Conservation (phyloP, 1,139 yeast species). For the Yamadazyma triangularis region DNA sequence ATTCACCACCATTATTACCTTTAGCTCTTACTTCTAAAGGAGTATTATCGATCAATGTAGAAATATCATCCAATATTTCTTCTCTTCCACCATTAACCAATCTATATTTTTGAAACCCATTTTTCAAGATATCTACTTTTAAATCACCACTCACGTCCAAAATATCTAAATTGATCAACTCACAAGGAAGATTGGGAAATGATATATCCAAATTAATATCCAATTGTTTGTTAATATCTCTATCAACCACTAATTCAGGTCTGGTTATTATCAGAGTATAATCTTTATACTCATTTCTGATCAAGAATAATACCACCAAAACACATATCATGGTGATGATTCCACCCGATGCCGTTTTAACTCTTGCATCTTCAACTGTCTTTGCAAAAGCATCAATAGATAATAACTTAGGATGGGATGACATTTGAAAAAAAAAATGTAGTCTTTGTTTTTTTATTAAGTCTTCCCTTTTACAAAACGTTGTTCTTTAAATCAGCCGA, state of each 20-base stretch:
- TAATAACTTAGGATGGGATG: conserved; percentile 47
- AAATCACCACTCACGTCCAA: conserved; percentile 86
- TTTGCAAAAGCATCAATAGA: conserved; percentile 88
- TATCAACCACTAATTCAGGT: conserved; percentile 86
- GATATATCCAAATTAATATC: conserved; percentile 77
- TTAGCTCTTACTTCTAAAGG: conserved; percentile 30
- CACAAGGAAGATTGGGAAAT: conserved; percentile 85
- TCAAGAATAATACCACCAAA: conserved; percentile 55
- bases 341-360: conserved; percentile 88
- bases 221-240: conserved; percentile 72
- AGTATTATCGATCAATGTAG: conserved; percentile 23
- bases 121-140: conserved; percentile 64
- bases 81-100: conserved; percentile 15
- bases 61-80: conserved; percentile 27
- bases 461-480: too few species aligned
- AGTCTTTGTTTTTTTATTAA: too few species aligned
- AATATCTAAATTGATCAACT: conserved; percentile 39
- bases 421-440: conserved; percentile 19
- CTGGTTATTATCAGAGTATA: conserved; percentile 63
- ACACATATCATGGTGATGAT: conserved; percentile 73
- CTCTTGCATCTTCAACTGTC: conserved; percentile 89
- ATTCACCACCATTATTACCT: conserved; percentile 41
- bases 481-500: too few species aligned
- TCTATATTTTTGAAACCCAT: conserved; percentile 71
- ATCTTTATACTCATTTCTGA: conserved; percentile 71